phyloP scores from a whole-genome alignment of 139 green algal genomes.

The Coelastrella sp. region DNA sequence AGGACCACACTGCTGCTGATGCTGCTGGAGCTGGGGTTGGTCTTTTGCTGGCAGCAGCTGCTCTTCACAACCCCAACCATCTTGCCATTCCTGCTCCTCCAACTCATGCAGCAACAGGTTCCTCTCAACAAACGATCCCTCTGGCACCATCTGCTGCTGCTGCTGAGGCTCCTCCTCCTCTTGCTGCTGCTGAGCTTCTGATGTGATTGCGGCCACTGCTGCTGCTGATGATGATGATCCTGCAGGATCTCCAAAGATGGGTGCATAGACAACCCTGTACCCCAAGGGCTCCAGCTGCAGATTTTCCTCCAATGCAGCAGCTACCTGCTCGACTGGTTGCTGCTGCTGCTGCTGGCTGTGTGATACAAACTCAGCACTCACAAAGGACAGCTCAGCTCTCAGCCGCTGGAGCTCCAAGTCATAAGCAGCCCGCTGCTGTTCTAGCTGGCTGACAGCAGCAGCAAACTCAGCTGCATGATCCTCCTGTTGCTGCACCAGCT shows the following conservation, averaged over 20 bases:
- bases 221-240: neutral
- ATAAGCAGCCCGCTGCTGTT: neutral
- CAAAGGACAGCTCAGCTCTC: neutral
- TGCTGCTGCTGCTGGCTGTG: no score
- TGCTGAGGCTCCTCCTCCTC: neutral
- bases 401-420: neutral
- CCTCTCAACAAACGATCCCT: neutral
- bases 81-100: slow-evolving; percentile 19
- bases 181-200: slow-evolving; percentile 6
- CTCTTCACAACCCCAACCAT: slow-evolving; percentile 30
- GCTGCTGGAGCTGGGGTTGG: neutral
- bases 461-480: neutral
- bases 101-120: neutral
- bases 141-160: neutral
- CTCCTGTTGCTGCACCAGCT: neutral
- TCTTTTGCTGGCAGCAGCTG: neutral
- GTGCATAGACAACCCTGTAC: neutral
- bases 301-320: neutral
- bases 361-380: no score
- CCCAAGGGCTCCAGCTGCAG: neutral
- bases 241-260: neutral
- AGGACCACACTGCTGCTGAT: neutral
- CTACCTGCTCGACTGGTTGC: neutral
- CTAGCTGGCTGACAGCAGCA: neutral
- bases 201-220: neutral